A percentile compares a stretch with the other conserved stretches of the same genome.
These are phyloP conservation scores for Helotiales sp. DNA, from an alignment of 2,329 filamentous ascomycete genomes.

Conservation along the genomic window DNA sequence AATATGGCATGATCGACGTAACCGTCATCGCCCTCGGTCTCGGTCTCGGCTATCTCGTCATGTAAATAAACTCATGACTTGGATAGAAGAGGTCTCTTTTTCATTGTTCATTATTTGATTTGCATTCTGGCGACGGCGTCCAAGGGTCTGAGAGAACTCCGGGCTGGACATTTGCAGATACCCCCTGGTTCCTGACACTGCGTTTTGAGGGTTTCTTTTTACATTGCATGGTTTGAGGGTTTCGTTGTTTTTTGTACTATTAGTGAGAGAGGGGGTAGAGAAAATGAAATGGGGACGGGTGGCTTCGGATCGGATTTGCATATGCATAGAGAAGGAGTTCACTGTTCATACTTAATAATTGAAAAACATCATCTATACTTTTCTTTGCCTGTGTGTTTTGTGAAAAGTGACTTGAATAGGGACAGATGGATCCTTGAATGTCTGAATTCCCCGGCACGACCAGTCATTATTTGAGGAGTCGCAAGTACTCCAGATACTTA, in stretches of 20 bases:
- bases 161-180: constrained; percentile 4
- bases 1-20: constrained; percentile 30
- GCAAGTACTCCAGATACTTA: no score
- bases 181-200: neutral
- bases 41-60: constrained; percentile 35
- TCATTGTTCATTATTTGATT: constrained; percentile 8
- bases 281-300: neutral
- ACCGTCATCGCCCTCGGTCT: constrained; percentile 33
- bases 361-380: no score
- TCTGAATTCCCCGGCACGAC: no score
- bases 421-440: no score
- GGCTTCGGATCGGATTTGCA: neutral
- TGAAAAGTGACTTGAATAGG: no score
- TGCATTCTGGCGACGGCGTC: constrained; percentile 6
- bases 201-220: neutral
- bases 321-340: constrained; percentile 1
- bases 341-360: constrained; percentile 9
- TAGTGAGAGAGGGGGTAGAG: constrained; percentile 1
- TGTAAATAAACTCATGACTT: constrained; percentile 27
- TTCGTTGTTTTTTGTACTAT: neutral
- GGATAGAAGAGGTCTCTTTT: neutral
- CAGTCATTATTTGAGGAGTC: no score
- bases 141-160: constrained; percentile 2
- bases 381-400: no score
- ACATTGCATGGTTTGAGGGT: neutral